Conservation (phyloP, 2,329 filamentous ascomycete genomes). For the Metarhizium rileyi region DNA sequence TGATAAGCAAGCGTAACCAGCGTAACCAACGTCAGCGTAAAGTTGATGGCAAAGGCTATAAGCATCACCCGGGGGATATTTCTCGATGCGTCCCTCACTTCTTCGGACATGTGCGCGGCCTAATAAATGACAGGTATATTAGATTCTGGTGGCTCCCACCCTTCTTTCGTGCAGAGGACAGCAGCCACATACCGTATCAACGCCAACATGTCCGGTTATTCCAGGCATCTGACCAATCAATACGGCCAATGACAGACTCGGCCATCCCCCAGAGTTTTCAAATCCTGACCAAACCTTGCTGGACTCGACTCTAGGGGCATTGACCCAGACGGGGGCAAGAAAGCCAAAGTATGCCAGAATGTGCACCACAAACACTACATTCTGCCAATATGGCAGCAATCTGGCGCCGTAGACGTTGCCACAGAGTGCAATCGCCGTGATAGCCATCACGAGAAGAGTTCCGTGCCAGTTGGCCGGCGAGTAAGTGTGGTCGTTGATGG, state of each 20-base stretch:
- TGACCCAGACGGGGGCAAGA: conserved; percentile 8
- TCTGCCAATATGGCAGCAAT: conserved; percentile 7
- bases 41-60: conserved; percentile 6
- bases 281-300: conserved; percentile 7
- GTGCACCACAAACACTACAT: conserved; percentile 5
- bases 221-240: conserved; percentile 10
- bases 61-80: conserved; percentile 8
- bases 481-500: conserved; percentile 5
- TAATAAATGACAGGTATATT: conserved; percentile 40
- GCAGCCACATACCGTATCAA: conserved; percentile 7
- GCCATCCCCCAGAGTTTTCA: conserved; percentile 8
- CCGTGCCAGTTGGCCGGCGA: conserved; percentile 6
- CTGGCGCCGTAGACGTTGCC: conserved; percentile 8
- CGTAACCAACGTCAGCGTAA: neutral
- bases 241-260: conserved; percentile 3
- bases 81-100: conserved; percentile 6
- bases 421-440: neutral
- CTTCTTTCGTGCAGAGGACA: too few species aligned
- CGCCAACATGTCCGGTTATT: conserved; percentile 6
- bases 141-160: neutral
- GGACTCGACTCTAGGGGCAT: conserved; percentile 5
- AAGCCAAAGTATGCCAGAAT: conserved; percentile 7
- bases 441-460: conserved; percentile 7
- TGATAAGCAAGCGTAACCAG: neutral
- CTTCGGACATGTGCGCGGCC: conserved; percentile 8